Percentiles rank a stretch among this genome's conserved stretches.
phyloP scores from a whole-genome alignment of 495 filamentous ascomycete species.

The Lepraria neglecta region DNA sequence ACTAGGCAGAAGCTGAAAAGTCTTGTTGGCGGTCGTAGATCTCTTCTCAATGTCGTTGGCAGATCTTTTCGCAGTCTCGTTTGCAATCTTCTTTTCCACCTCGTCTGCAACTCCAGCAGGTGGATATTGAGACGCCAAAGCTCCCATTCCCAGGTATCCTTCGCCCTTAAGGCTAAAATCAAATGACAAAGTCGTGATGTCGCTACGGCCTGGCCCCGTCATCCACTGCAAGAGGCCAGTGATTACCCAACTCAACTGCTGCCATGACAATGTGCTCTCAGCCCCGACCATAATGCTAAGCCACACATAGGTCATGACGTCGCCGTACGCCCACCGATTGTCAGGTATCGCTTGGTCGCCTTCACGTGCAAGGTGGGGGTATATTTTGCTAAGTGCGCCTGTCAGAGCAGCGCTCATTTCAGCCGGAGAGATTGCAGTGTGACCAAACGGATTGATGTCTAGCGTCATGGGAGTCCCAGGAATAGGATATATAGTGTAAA shows the following conservation, averaged over 20 bases:
- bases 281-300: background rate
- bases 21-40: background rate
- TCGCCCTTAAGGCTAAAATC: background rate
- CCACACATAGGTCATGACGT: background rate
- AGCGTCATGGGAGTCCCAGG: slow-evolving; percentile 7
- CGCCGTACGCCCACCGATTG: background rate
- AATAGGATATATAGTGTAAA: background rate
- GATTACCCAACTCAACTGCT: background rate
- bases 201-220: background rate
- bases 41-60: background rate
- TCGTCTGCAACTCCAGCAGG: background rate
- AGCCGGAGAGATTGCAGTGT: background rate
- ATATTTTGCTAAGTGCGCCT: background rate
- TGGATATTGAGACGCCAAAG: background rate
- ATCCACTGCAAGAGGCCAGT: slow-evolving; percentile 10
- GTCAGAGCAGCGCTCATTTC: slow-evolving; percentile 3
- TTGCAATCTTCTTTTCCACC: background rate
- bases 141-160: background rate
- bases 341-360: slow-evolving; percentile 1
- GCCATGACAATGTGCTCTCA: background rate
- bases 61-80: background rate
- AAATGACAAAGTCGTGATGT: background rate
- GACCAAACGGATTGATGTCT: background rate
- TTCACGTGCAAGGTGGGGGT: background rate
- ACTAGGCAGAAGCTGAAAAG: background rate